phyloP scores from a whole-genome alignment of 2,329 filamentous ascomycete genomes.

The Colletotrichum sp. region DNA sequence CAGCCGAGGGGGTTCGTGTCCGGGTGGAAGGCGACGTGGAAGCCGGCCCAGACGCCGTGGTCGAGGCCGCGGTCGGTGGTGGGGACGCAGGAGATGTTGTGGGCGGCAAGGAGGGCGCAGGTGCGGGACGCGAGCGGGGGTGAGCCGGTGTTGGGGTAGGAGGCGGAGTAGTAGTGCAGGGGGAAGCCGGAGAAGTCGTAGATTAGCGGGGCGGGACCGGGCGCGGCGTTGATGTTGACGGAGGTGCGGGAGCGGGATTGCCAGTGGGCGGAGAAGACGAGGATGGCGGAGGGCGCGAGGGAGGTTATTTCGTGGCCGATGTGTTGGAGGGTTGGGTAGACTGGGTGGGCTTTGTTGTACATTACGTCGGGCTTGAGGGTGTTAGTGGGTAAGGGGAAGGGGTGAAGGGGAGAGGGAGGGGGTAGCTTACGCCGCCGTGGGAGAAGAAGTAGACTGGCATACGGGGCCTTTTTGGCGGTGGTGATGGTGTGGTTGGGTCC shows the following conservation, averaged over 20 bases:
- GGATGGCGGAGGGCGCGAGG: conserved; percentile 73
- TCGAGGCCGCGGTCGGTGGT: conserved; percentile 71
- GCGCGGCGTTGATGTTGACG: conserved; percentile 70
- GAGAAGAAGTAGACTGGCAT: conserved; percentile 56
- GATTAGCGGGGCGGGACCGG: conserved; percentile 66
- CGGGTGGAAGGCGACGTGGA: conserved; percentile 68
- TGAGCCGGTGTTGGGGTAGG: conserved; percentile 69
- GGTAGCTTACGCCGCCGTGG: conserved; percentile 51
- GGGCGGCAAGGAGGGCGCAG: conserved; percentile 56
- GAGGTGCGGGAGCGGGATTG: conserved; percentile 57
- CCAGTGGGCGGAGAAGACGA: conserved; percentile 83
- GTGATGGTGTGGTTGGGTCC: background rate
- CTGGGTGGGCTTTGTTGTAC: conserved; percentile 72
- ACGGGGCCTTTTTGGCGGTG: background rate
- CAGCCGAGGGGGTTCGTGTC: conserved; percentile 66
- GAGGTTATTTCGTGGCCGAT: conserved; percentile 75
- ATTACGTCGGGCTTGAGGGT: conserved; percentile 66
- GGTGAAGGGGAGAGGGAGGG: background rate
- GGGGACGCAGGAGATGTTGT: conserved; percentile 62
- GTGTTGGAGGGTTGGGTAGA: conserved; percentile 65
- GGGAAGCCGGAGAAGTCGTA: conserved; percentile 82
- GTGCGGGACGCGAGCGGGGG: conserved; percentile 64
- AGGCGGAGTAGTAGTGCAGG: conserved; percentile 69
- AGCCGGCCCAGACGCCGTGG: conserved; percentile 77
- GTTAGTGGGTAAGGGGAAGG: background rate